Base-by-base conservation (phyloP, 768 basidiomycete genomes). In the Leccinum uliginosum region DNA sequence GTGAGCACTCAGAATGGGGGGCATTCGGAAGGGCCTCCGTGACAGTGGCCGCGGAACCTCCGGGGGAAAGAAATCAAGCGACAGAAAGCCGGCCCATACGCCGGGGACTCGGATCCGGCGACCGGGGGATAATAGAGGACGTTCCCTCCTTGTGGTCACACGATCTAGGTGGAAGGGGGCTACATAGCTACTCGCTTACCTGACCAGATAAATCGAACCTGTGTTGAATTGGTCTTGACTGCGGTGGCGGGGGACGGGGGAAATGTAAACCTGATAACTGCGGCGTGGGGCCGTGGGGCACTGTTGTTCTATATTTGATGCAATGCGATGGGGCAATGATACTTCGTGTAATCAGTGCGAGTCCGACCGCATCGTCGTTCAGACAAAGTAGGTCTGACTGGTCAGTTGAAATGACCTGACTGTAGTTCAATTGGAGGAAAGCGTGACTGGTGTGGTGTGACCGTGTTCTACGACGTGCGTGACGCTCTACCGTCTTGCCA, bases 211-310 rank as follows among this genome's bases (percentile, higher is more conserved):
- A 5, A 27, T 21, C 26, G 29, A 50, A 47, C 47, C 46, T 29
- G 15, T 54, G 40, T 29, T 24, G 35, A 35, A 60, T 45, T 58
- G 58, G 52, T 12, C 14, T 19, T n/a, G 38, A 40, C 44, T 35
- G 29, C 48, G 51, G 27, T 32, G 40, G 52, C 24, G 23, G 32
- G 14, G 24, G 24, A 3, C 17, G 7, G 14, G 30, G 43, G 9
- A 48, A 11, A 12, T 11, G 21, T 4, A 9, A 15, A n/a, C 19
- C 6, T 45, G 23, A 34, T 43, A 43, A 12, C 40, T 19, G 19
- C 19, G 40, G 50, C 44, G 50, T 24, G 23, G 34, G 27, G 7
- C 35, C 4, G n/a, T 26, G 38, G 35, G 30, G 3, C 10, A 12
- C 27, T 26, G 38, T 5, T 17, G 30, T 7, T 21, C 50, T 15